Base-by-base conservation (phyloP, 2,329 filamentous ascomycete species). In the Dothistroma septosporum region DNA sequence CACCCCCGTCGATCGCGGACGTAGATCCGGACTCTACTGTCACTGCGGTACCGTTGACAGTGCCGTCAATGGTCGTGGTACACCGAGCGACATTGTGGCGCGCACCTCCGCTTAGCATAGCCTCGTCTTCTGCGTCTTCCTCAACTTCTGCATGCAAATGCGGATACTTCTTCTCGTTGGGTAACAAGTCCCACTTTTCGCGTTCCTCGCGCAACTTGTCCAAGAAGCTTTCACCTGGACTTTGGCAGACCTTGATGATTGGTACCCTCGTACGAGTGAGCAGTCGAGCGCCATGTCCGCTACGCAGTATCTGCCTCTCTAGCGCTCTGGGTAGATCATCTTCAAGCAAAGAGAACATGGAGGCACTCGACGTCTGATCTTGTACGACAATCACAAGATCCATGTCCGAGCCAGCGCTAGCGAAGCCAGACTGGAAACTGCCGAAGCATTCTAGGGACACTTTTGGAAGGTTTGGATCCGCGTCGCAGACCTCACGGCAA, bases 401-500 rank as follows among this genome's bases (percentile, higher is more conserved):
- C 88, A 96, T 91, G 70, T 96, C 92, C 1, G 92, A 93, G n/a
- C 86, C 85, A 68, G 89, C 89, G 11, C 90, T 91, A 3, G 90
- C 92, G 75, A 96, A 96, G 0, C 92, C 92, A 12, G 91, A 92
- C 21, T 85, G 84, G 52, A 95, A 80, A 72, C 91, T 95, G 5
- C 91, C 92, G 71, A 94, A 95, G 69, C 88, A 91, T 67, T 85
- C 85, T 14, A 95, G 79, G 57, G n/a, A 93, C 82, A 55, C 83
- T 83, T 10, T 77, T 71, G 24, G 81, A 2, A 73, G 70, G 6
- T 73, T 68, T 50, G 77, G 73, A 9, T 82, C 76, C 9, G 78
- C 73, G 6, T 76, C 72, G 54, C 91, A 83, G 1, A 83, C 82
- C 56, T 83, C 73, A 56, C 82, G 83, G 64, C 89, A 89, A 22